These are phyloP conservation scores for Brassica carinata DNA, from an alignment of 345 rosid genomes.

Conservation along the genomic window DNA sequence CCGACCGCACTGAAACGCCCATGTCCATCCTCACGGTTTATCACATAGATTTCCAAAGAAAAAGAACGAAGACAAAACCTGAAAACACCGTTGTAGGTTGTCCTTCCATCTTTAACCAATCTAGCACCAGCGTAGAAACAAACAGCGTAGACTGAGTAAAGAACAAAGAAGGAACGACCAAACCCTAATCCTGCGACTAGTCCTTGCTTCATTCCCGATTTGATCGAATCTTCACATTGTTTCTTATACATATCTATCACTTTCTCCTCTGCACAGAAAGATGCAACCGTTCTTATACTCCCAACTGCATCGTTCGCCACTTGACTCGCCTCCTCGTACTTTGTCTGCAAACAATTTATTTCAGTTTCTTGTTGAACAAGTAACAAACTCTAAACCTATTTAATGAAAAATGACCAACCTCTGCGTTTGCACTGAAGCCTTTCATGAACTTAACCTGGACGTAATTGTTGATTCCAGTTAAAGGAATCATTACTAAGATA, in stretches of 20 bases:
- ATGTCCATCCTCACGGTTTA: neutral
- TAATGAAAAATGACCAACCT: neutral
- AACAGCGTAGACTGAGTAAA: slow-evolving; percentile 48
- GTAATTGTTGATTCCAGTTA: neutral
- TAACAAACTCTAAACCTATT: neutral
- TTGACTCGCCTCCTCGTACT: neutral
- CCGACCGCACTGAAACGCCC: neutral
- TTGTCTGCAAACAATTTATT: neutral
- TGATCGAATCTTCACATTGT: slow-evolving; percentile 60
- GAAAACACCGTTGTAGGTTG: slow-evolving; percentile 55
- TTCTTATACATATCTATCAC: slow-evolving; percentile 54
- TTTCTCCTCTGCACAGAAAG: slow-evolving; percentile 70
- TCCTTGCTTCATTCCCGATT: slow-evolving; percentile 60
- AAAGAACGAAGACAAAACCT: slow-evolving; percentile 40
- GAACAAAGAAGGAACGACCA: slow-evolving; percentile 50
- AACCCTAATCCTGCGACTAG: slow-evolving; percentile 55
- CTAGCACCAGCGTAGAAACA: slow-evolving; percentile 67
- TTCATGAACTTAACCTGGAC: neutral
- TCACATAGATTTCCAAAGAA: neutral
- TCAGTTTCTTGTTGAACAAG: neutral
- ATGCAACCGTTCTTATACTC: slow-evolving; percentile 70
- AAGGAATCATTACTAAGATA: neutral
- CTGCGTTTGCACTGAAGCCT: neutral
- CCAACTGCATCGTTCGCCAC: neutral
- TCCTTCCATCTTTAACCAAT: slow-evolving; percentile 39